phyloP scores from a whole-genome alignment of 192 early-diverging fungal species.

The Backusella psychrophila region DNA sequence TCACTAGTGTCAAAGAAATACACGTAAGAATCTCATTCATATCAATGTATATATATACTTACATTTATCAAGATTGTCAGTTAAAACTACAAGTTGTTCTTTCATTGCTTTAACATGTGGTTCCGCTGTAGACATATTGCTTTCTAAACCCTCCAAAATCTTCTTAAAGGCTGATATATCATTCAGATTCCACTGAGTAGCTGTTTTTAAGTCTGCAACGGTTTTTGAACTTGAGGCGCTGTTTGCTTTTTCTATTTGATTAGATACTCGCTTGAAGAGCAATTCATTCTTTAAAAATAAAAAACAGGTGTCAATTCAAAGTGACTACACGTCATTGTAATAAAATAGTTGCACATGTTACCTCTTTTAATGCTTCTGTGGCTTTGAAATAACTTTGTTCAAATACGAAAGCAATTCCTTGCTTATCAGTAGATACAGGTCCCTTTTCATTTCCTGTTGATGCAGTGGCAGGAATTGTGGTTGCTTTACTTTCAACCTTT shows the following conservation, averaged over 20 bases:
- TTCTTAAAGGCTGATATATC: not conserved
- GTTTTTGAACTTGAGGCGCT: not conserved
- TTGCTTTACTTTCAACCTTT: not conserved
- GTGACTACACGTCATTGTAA: not conserved
- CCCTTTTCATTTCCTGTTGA: not conserved
- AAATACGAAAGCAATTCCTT: constrained; percentile 22
- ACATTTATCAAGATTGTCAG: constrained; percentile 2
- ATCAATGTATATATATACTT: not conserved
- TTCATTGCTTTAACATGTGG: not conserved
- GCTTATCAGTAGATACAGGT: not conserved
- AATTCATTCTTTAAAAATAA: not conserved
- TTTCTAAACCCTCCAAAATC: not conserved
- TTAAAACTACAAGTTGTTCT: not conserved
- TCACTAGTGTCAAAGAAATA: not conserved
- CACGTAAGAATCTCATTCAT: not conserved
- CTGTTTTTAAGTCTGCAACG: not conserved
- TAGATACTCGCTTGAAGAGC: not conserved
- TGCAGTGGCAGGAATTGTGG: not conserved
- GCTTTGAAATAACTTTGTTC: constrained; percentile 16
- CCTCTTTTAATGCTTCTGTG: constrained; percentile 2
- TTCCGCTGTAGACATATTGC: not conserved
- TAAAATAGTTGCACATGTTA: not conserved
- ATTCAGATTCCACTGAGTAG: not conserved
- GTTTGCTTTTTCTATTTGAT: not conserved
- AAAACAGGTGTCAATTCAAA: not conserved